Evolutionary conservation across 371 early-diverging fungal species (phyloP).

Genomic region (Mucor mucedo): DNA sequence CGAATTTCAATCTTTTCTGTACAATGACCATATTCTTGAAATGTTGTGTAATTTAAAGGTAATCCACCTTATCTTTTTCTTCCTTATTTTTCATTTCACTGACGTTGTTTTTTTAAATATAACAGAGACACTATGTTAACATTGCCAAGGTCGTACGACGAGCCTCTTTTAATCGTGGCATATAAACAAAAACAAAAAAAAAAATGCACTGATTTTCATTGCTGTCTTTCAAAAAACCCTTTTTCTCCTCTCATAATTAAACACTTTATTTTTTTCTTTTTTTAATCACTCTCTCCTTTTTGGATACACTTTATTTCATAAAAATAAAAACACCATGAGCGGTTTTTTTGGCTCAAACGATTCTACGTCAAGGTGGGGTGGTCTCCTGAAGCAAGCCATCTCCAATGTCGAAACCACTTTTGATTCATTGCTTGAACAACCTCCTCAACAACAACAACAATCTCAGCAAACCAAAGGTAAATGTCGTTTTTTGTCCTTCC

Average conservation of each 20-base stretch:
- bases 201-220: no score
- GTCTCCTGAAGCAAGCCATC: constrained; percentile 76
- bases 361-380: constrained; percentile 59
- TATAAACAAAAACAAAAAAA: background rate
- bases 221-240: no score
- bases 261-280: background rate
- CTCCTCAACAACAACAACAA: constrained; percentile 15
- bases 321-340: constrained; percentile 28
- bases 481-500: no score
- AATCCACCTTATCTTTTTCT: background rate
- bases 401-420: constrained; percentile 80
- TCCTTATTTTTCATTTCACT: background rate
- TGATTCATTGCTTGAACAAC: constrained; percentile 75
- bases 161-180: background rate
- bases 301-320: background rate
- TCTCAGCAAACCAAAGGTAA: background rate
- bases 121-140: background rate
- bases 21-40: background rate
- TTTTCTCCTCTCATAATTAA: background rate
- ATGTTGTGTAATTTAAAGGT: constrained; percentile 6
- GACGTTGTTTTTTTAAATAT: background rate
- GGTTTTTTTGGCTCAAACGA: constrained; percentile 48
- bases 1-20: constrained; percentile 1
- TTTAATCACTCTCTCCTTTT: background rate
- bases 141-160: constrained; percentile 3